These are phyloP conservation scores for Cryptococcus depauperatus DNA, from an alignment of 1,284 basidiomycete genomes.

Conservation along the genomic window DNA sequence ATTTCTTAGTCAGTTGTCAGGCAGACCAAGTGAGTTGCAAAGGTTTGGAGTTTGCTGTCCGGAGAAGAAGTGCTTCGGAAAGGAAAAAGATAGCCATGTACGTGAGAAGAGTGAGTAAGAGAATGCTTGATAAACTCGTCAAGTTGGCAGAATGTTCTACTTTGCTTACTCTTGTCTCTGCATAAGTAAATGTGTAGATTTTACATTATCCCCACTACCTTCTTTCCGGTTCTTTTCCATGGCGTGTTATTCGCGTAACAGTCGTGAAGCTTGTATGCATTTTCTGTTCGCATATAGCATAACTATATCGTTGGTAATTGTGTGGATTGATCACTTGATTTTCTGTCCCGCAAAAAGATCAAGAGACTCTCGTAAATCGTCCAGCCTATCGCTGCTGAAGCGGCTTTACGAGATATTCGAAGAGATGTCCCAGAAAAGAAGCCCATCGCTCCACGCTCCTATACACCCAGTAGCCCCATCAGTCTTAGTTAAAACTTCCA, in stretches of 20 bases:
- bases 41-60: no score
- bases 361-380: conserved; percentile 79
- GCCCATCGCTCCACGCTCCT: conserved; percentile 68
- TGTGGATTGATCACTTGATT: not conserved
- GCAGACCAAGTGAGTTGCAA: no score
- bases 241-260: not conserved
- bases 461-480: conserved; percentile 2
- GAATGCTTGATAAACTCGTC: no score
- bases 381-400: conserved; percentile 89
- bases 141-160: no score
- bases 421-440: conserved; percentile 81
- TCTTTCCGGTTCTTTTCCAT: not conserved
- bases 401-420: conserved; percentile 73
- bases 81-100: no score
- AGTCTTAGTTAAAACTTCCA: not conserved
- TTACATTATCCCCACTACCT: not conserved
- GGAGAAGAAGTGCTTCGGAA: no score
- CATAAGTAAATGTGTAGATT: not conserved
- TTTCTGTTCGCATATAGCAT: not conserved
- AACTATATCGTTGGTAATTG: not conserved
- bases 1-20: not conserved
- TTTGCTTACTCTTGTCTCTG: no score
- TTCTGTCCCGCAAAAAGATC: conserved; percentile 44
- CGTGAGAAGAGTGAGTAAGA: no score
- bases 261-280: not conserved